Evolutionary conservation across 495 filamentous ascomycete species (phyloP).

Genomic region (Penicillium silybi): DNA sequence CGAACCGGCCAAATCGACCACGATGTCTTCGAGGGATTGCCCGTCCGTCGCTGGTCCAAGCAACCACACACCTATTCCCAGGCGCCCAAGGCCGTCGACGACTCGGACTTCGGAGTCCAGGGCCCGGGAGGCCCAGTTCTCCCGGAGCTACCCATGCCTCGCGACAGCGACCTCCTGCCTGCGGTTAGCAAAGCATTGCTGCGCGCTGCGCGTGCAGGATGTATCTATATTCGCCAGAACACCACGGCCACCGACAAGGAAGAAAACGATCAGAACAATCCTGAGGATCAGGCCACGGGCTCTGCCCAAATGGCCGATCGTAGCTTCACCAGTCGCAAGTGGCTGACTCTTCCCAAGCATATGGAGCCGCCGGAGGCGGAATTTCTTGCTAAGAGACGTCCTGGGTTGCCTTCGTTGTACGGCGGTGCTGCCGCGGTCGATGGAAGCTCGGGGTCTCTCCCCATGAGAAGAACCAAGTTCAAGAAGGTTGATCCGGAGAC

Average conservation of each 20-base stretch:
- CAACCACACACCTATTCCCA: slow-evolving; percentile 67
- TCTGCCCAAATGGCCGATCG: slow-evolving; percentile 35
- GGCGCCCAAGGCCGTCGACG: slow-evolving; percentile 51
- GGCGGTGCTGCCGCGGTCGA: slow-evolving; percentile 42
- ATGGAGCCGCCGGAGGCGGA: slow-evolving; percentile 71
- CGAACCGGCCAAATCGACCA: slow-evolving; percentile 80
- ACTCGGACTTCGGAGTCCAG: slow-evolving; percentile 43
- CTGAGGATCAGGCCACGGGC: slow-evolving; percentile 35
- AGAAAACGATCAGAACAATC: slow-evolving; percentile 49
- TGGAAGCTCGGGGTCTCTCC: slow-evolving; percentile 39
- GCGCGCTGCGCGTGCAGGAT: slow-evolving; percentile 71
- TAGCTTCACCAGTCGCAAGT: slow-evolving; percentile 69
- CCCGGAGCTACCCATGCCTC: slow-evolving; percentile 70
- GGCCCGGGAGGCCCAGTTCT: slow-evolving; percentile 51
- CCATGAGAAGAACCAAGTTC: slow-evolving; percentile 72
- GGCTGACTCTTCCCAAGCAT: slow-evolving; percentile 74
- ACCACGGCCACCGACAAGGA: slow-evolving; percentile 40
- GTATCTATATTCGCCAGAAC: slow-evolving; percentile 53
- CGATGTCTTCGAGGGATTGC: slow-evolving; percentile 92
- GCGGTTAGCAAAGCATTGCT: slow-evolving; percentile 80
- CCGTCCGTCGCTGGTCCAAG: slow-evolving; percentile 85
- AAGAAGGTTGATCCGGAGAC: slow-evolving; percentile 65
- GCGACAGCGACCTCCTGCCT: slow-evolving; percentile 76
- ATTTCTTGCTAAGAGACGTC: slow-evolving; percentile 82
- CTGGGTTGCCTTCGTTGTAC: slow-evolving; percentile 60